A percentile compares a stretch with the other conserved stretches of the same genome.
Conservation (phyloP, 202 grass and related monocot species). For the Brachypodium distachyon region DNA sequence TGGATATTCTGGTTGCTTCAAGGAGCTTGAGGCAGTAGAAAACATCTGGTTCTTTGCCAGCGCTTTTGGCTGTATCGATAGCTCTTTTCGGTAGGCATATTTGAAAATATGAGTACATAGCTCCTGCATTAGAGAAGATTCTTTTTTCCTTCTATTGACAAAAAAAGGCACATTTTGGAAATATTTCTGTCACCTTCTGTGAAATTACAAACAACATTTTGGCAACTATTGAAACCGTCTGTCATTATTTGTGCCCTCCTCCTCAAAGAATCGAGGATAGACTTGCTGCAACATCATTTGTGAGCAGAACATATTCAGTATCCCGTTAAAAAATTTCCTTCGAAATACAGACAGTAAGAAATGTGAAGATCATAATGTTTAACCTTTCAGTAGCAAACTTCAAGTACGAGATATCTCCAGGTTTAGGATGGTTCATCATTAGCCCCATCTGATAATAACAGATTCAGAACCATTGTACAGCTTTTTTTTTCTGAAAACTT, state of each 20-base stretch:
- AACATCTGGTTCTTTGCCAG: constrained; percentile 80
- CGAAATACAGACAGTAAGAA: not conserved
- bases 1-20: constrained; percentile 94
- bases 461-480: not conserved
- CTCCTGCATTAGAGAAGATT: constrained; percentile 43
- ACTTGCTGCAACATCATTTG: constrained; percentile 55
- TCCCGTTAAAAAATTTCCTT: not conserved
- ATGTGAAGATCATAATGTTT: not conserved
- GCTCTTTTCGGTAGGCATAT: constrained; percentile 77
- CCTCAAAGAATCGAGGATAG: constrained; percentile 74
- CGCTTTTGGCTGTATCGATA: constrained; percentile 73
- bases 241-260: constrained; percentile 94
- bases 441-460: constrained; percentile 67
- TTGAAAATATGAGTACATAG: constrained; percentile 99
- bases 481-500: no score
- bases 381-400: constrained; percentile 84
- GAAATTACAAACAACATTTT: constrained; percentile 93
- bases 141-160: not conserved
- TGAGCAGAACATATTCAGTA: constrained; percentile 6
- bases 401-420: constrained; percentile 88
- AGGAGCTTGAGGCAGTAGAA: constrained; percentile 98
- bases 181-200: constrained; percentile 63
- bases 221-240: constrained; percentile 98
- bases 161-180: not conserved
- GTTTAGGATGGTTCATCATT: constrained; percentile 97